Base-by-base conservation (phyloP, 164 flowering plant species). In the Nelumbo lutea region DNA sequence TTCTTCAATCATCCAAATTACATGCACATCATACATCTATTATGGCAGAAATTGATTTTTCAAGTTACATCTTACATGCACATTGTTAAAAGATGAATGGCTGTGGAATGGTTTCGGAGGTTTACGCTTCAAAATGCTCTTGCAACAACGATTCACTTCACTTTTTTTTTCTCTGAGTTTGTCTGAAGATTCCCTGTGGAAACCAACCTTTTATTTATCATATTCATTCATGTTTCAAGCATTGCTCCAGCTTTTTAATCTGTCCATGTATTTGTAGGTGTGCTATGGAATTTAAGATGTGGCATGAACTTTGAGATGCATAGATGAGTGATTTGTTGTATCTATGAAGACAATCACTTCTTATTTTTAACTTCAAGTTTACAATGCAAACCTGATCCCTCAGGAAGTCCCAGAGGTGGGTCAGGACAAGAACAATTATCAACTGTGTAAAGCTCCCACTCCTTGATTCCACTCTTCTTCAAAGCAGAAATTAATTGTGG, bases 361-460 rank as follows among this genome's bases (percentile, higher is more conserved):
- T 43, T 60, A 66, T 42, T 61, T 60, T 64, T 63, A 44, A 70
- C 68, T 65, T 58, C 59, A 47, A 76, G 62, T 39, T 48, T 73
- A 5, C 6, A n/a, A 67, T 79, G 82, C 66, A 79, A 73, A 57
- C 79, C 62, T 9, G 79, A 79, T 9, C 82, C 82, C 8, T 71
- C 77, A 68, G 82, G 82, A 61, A 79, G 64, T 51, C 79, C 79
- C 45, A 79, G 47, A 43, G 82, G 79, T n/a, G 82, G 73, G 15
- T 65, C 51, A 50, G 59, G 45, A 68, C 82, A 93, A 1, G 87
- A 90, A 68, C 86, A 73, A 63, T 93, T 93, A 74, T 91, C 88
- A 71, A 93, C 98, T 5, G 62, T 72, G 71, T 67, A 93, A 7
- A 93, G 81, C 73, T 93, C 98, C 98, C 98, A 93, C 47, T 88